Evolutionary conservation across 805 yeast species (phyloP).

Genomic region (Metschnikowia lunata): DNA sequence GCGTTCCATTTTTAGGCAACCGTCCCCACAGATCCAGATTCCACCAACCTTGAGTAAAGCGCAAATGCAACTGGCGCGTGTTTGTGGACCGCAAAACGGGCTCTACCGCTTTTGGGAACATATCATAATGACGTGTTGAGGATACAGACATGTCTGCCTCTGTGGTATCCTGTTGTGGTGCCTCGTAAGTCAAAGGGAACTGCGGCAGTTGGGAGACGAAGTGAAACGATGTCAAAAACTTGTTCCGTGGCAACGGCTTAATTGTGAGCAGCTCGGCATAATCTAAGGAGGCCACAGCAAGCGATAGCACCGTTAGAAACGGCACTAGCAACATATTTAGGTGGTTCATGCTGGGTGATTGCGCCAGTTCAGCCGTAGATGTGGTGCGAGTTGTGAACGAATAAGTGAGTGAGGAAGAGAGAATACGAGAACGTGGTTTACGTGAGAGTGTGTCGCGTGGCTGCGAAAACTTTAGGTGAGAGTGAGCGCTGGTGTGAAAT

Average conservation of each 20-base stretch:
- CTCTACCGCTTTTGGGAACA: conserved; percentile 78
- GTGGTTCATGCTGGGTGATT: too few species aligned
- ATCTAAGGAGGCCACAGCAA: conserved; percentile 5
- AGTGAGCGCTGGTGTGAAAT: too few species aligned
- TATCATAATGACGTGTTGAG: conserved; percentile 46
- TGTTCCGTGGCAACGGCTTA: conserved; percentile 70
- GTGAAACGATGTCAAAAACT: conserved; percentile 63
- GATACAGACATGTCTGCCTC: background rate
- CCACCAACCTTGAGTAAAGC: conserved; percentile 96
- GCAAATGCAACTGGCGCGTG: conserved; percentile 71
- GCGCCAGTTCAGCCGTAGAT: too few species aligned
- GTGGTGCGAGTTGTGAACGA: too few species aligned
- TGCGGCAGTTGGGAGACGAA: conserved; percentile 60
- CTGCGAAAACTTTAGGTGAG: too few species aligned
- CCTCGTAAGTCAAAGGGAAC: conserved; percentile 20
- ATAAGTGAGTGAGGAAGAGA: too few species aligned
- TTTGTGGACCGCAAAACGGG: conserved; percentile 65
- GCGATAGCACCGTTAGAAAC: conserved; percentile 5
- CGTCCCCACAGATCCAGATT: conserved; percentile 84
- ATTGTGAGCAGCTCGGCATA: conserved; percentile 61
- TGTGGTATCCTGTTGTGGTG: conserved; percentile 9
- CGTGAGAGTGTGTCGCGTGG: too few species aligned
- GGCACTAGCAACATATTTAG: conserved; percentile 1
- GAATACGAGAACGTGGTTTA: background rate
- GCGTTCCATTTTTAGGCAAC: conserved; percentile 65